Evolutionary conservation across 164 flowering plant species (phyloP), one percentile per base, ranked within the genome.

Genomic region (Magnolia officinalis): DNA sequence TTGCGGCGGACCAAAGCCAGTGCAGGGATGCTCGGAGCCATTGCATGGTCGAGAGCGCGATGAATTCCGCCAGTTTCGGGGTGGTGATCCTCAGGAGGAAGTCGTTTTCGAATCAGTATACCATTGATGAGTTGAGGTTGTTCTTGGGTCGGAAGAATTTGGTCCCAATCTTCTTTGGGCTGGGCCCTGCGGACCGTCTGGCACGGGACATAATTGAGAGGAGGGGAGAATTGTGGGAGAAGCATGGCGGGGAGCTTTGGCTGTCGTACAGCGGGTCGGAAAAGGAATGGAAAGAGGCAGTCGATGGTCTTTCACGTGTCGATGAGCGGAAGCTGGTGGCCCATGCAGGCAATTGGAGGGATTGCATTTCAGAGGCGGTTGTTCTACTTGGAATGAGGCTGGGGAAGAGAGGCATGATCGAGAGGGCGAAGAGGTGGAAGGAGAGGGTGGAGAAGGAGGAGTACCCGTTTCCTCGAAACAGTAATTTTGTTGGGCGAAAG

Each of bases 231-330:
- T 52, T 88, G 75, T 95, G 98, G 98, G 97, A 90, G 63, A 87
- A 86, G 74, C 81, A 90, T 75, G 98, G 98, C 14, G 98, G 97
- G 19, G 95, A 92, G 81, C 79, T 93, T 0, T 93, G 98, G 98
- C 75, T 75, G 67, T 66, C 79, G n/a, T 95, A 95, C 74, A 92
- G 93, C 20, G 98, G 98, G 19, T 73, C 88, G 24, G 98, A 93
- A 82, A 87, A 86, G 74, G 96, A 91, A 77, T 95, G 98, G 98
- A 92, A 78, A 79, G 97, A 93, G 75, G 98, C 97, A 0, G 84
- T 95, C 45, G 73, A 82, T 75, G 86, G 89, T 23, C 89, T 95
- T 55, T 83, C 87, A 45, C 87, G 92, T 63, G 88, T 87, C 7
- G 90, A 88, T 82, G 96, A 90, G 24, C 87, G 93, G 90, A 90